Evolutionary conservation across 2,329 filamentous ascomycete genomes (phyloP).

Genomic region (Colletotrichum lupini): DNA sequence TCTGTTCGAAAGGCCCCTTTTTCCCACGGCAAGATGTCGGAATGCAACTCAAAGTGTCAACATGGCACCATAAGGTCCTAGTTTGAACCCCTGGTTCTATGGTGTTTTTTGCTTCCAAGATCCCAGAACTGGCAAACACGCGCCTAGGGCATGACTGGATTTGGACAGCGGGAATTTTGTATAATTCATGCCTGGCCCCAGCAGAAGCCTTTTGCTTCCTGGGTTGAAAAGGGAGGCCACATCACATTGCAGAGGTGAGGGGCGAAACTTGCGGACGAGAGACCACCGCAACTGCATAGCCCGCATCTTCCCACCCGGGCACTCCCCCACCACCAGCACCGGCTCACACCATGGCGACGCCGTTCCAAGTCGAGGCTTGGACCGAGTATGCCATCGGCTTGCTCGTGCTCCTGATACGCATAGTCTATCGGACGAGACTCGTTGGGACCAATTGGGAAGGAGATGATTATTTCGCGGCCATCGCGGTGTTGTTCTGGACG

Average conservation of each 20-base stretch:
- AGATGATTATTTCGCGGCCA: conserved; percentile 54
- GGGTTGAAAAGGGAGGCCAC: conserved; percentile 11
- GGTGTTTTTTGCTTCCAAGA: neutral
- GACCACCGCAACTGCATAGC: conserved; percentile 26
- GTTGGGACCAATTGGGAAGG: conserved; percentile 54
- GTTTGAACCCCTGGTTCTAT: neutral
- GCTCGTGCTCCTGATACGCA: conserved; percentile 49
- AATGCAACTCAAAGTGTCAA: conserved; percentile 11
- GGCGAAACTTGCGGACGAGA: conserved; percentile 24
- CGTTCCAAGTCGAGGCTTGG: conserved; percentile 58
- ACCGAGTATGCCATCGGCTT: conserved; percentile 53
- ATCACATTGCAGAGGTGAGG: conserved; percentile 2
- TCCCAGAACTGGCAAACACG: neutral
- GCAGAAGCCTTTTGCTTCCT: neutral
- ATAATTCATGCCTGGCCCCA: conserved; percentile 16
- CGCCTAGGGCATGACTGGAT: neutral
- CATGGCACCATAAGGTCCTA: neutral
- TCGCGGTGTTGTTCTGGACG: conserved; percentile 51
- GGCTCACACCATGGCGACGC: conserved; percentile 44
- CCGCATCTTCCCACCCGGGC: neutral
- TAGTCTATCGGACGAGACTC: conserved; percentile 49
- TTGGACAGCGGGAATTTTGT: neutral
- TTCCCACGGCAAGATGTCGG: neutral
- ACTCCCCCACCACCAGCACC: conserved; percentile 6
- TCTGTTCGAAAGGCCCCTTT: neutral